Conservation (phyloP, 1,284 basidiomycete species). For the Marasmius sp. region DNA sequence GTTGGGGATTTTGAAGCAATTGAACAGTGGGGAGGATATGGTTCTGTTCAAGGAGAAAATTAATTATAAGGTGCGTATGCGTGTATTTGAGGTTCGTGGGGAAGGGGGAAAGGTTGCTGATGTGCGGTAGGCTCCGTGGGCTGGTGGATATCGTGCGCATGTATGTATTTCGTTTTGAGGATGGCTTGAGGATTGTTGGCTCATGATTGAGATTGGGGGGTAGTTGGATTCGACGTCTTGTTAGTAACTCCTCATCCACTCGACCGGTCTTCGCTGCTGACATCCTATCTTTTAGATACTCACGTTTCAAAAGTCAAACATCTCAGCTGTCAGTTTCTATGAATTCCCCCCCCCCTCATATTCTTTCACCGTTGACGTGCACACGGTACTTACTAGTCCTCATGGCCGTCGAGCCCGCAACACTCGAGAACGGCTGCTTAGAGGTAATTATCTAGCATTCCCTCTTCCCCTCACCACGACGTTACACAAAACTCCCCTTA, state of each 20-base stretch:
- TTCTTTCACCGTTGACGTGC: background rate
- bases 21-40: conserved; percentile 19
- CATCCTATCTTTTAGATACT: background rate
- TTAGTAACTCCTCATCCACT: conserved; percentile 5
- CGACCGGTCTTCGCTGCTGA: background rate
- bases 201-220: background rate
- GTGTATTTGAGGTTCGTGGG: no score
- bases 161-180: background rate
- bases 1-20: conserved; percentile 5
- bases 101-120: no score
- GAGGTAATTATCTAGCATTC: conserved; percentile 3
- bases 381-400: conserved; percentile 3
- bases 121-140: conserved; percentile 14
- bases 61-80: conserved; percentile 18
- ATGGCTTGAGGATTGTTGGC: background rate
- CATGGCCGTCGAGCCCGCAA: conserved; percentile 16
- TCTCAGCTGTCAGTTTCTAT: conserved; percentile 1
- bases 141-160: conserved; percentile 18
- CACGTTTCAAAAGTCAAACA: conserved; percentile 7
- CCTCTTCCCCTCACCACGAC: background rate
- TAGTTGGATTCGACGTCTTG: conserved; percentile 15
- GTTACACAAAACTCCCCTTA: background rate
- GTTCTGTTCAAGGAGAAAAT: conserved; percentile 21
- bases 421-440: conserved; percentile 16
- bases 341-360: background rate